phyloP scores from a whole-genome alignment of 2,329 filamentous ascomycete species.

The Pestalotiopsis fici region DNA sequence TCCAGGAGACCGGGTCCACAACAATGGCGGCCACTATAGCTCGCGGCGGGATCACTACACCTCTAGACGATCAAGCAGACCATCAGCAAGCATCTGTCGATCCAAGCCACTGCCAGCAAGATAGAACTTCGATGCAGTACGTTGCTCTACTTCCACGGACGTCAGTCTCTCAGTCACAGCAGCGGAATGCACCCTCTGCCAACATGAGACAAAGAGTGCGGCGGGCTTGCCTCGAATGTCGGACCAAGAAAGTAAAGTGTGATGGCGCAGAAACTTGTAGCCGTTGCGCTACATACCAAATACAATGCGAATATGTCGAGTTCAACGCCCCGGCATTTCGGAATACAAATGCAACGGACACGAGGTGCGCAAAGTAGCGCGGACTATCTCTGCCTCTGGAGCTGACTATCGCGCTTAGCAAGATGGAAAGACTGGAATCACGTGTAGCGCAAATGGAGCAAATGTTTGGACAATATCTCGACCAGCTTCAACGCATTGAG shows the following conservation, averaged over 20 bases:
- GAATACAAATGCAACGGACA: background rate
- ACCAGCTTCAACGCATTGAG: background rate
- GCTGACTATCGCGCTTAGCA: background rate
- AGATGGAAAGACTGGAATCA: background rate
- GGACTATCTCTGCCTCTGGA: background rate
- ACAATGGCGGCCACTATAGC: background rate
- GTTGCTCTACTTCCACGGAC: background rate
- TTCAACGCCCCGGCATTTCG: background rate
- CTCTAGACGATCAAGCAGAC: background rate
- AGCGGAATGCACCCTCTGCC: background rate
- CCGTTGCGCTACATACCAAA: background rate
- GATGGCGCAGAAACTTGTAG: background rate
- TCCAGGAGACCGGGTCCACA: background rate
- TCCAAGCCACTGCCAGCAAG: background rate
- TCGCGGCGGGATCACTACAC: background rate
- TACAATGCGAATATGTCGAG: background rate
- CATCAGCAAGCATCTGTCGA: too few relatives aligned
- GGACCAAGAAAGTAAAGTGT: constrained; percentile 1
- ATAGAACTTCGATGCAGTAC: background rate
- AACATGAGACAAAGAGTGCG: background rate
- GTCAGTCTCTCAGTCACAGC: background rate
- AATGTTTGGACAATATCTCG: background rate
- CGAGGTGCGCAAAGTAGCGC: background rate
- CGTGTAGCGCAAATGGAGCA: background rate
- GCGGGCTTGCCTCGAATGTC: constrained; percentile 4